These are phyloP conservation scores for Discostella pseudostelligera DNA, from an alignment of 108 stramenopile species.

Conservation along the genomic window DNA sequence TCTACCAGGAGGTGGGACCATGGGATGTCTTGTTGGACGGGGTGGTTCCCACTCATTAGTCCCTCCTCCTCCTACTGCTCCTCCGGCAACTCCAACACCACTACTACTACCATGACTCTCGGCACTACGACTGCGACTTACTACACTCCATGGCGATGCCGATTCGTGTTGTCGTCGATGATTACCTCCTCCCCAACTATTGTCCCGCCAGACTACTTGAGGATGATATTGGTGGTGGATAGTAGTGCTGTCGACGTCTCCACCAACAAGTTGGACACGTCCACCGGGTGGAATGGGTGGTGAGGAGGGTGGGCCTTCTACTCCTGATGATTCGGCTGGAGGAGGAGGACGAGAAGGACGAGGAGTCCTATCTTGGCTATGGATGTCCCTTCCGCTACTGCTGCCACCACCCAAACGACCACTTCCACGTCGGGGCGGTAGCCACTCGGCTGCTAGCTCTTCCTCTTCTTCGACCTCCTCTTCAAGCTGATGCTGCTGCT, in stretches of 20 bases:
- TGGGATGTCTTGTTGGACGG: conserved; percentile 1
- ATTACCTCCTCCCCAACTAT: too few relatives aligned
- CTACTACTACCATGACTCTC: conserved; percentile 8
- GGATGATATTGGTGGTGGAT: neutral
- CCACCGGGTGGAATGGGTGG: conserved; percentile 3
- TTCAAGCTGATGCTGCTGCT: neutral
- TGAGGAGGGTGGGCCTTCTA: neutral
- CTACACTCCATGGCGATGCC: neutral
- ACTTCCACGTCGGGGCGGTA: neutral
- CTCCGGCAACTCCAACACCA: too few relatives aligned
- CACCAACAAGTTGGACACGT: conserved; percentile 15
- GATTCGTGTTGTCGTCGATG: too few relatives aligned
- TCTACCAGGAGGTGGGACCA: conserved; percentile 7
- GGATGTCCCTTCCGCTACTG: neutral
- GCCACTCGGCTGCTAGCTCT: neutral
- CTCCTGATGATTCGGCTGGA: neutral
- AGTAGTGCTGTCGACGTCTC: neutral
- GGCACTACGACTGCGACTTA: neutral
- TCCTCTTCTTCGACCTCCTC: neutral
- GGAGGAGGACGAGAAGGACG: neutral
- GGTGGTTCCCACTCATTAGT: conserved; percentile 21
- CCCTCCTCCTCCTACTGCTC: neutral
- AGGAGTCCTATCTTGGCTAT: neutral
- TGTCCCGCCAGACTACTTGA: neutral
- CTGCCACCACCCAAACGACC: neutral